Base-by-base conservation (phyloP, 495 filamentous ascomycete species). In the Aspergillus heteromorphus region DNA sequence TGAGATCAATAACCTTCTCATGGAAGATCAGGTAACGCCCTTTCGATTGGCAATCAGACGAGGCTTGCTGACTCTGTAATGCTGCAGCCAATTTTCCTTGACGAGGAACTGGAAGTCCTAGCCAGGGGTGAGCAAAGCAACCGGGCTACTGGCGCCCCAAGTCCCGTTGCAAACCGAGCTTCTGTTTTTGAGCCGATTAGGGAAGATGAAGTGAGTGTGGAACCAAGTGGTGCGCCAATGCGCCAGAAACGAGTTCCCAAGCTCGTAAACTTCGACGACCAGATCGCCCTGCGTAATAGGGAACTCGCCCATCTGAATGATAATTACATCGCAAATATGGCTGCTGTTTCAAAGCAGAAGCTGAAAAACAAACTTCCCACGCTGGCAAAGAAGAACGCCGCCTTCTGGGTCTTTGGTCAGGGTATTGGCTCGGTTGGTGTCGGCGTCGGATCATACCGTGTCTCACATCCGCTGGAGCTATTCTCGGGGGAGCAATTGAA, bases 361-460 rank as follows among this genome's bases (percentile, higher is more conserved):
- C 49, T 61, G 14, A 55, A 68, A 11, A 68, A 72, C 47, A 79
- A 70, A 52, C 45, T 65, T 6, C 55, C 61, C 5, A 64, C 63
- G 0, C 64, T 76, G 19, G 72, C 77, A n/a, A 84, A 79, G 64
- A 79, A 77, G 53, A 84, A 84, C 38, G 82, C 79, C 6, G 66
- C 68, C 17, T 71, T 73, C 45, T 83, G 75, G 73, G 76, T 84
- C 6, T 72, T 68, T 40, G 80, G 78, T 7, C 49, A 63, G 16
- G 82, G 82, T 6, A 75, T 85, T 30, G 83, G 80, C n/a, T 73
- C 73, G 34, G 74, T 87, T 6, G 84, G 83, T 6, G 29, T 63
- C 11, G 78, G 78, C 1, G 45, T 83, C 9, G 76, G 77, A 14
- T 50, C 54, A 2, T 58, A 65, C 0, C 68, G 64, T 20, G 54